phyloP scores from a whole-genome alignment of 176 grass and related monocot genomes.

The Ensete glaucum region DNA sequence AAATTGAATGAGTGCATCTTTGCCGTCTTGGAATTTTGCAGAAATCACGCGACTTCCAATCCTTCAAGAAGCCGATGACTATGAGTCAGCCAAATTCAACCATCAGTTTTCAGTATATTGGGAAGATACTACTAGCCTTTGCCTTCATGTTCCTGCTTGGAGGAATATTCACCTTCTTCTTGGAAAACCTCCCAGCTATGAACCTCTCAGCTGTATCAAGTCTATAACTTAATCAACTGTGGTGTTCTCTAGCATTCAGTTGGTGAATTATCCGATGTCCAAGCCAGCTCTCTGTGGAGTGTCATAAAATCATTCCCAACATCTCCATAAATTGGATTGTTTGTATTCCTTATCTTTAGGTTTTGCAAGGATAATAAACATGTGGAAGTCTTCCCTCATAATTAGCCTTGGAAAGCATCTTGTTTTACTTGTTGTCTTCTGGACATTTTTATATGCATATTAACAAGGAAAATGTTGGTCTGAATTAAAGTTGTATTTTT shows the following conservation, averaged over 20 bases:
- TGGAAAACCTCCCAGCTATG: conserved; percentile 56
- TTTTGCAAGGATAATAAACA: too few relatives aligned
- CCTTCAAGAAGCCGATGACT: conserved; percentile 8
- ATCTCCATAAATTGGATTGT: too few relatives aligned
- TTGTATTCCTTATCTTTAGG: too few relatives aligned
- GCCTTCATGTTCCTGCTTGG: conserved; percentile 66
- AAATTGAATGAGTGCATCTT: conserved; percentile 2
- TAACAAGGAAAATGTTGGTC: too few relatives aligned
- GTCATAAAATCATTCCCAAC: too few relatives aligned
- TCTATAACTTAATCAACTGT: not conserved
- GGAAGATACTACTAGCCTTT: conserved; percentile 56
- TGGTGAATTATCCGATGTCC: not conserved
- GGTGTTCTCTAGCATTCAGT: not conserved
- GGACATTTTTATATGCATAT: too few relatives aligned
- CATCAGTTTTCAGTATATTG: conserved; percentile 31
- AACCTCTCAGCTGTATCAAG: conserved; percentile 16
- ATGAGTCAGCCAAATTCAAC: not conserved
- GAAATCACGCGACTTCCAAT: conserved; percentile 25
- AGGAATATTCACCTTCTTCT: conserved; percentile 50
- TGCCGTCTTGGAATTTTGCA: conserved; percentile 19
- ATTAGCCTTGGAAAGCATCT: too few relatives aligned
- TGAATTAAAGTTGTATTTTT: too few relatives aligned
- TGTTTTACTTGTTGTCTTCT: too few relatives aligned
- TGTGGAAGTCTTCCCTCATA: too few relatives aligned
- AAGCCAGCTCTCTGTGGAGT: too few relatives aligned